Evolutionary conservation across 192 early-diverging fungal species (phyloP), one percentile per base, ranked within the genome.

Genomic region (Jimgerdemannia flammicorona): DNA sequence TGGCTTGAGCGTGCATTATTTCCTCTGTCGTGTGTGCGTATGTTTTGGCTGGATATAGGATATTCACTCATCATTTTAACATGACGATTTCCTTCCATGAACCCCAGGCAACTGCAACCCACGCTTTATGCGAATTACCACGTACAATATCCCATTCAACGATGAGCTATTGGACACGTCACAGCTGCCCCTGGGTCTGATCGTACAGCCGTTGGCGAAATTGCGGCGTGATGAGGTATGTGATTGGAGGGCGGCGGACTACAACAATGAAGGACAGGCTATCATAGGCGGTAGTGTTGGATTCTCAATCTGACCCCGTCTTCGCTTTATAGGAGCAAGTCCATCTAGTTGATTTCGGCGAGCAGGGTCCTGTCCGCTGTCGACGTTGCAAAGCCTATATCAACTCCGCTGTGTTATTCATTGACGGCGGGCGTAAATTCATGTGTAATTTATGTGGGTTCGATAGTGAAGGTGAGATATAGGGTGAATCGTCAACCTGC

Each of bases 361-460:
- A 92, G 39, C 78, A 87, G 6, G 98, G 97, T 0, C 98, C 98
- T 3, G 81, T 93, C 63, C 90, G 98, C 54, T 99, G 98, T 80
- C 78, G 85, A 69, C 91, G 96, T 3, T 99, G 98, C 87, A 93
- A 93, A 64, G 95, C 91, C 3, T 99, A 99, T 78, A 89, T 98
- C 76, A 99, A 99, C 79, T 94, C 96, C 14, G 91, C 89, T 81
- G 92, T 94, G 79, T 79, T 82, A 43, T 99, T 96, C 75, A 91
- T 92, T 9, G 92, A 97, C 41, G 96, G 96, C 10, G 98, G 98
- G 18, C 90, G 94, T 67, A 92, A 90, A 71, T 99, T 94, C 80
- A 87, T 94, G 63, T 99, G 98, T 80, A 99, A 99, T 79, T 78
- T 99, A 76, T 99, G 98, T 84, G 80, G 84, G 29, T 92, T 92